Percentiles rank a stretch among this genome's conserved stretches.
phyloP scores from a whole-genome alignment of 148 eudicot genomes.

The Limonium bicolor region DNA sequence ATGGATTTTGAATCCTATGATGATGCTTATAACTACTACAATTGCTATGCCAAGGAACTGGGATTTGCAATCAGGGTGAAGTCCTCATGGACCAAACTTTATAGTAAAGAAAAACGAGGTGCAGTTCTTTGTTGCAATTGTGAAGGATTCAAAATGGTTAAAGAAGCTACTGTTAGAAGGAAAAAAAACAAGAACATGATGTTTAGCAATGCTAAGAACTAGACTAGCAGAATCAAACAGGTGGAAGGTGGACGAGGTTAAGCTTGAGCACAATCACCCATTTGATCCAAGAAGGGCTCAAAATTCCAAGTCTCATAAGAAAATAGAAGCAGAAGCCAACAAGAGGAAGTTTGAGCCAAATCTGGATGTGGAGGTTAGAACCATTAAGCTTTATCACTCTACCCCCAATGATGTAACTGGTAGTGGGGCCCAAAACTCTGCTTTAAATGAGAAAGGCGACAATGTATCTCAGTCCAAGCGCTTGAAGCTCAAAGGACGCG shows the following conservation, averaged over 20 bases:
- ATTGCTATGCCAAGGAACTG: conserved; percentile 58
- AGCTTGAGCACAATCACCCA: conserved; percentile 74
- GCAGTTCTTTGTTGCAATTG: conserved; percentile 90
- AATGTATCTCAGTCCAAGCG: conserved; percentile 17
- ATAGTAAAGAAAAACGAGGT: conserved; percentile 74
- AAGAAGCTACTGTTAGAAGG: conserved; percentile 48
- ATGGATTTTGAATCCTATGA: conserved; percentile 90
- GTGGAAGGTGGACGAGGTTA: conserved; percentile 83
- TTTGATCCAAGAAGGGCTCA: conserved; percentile 68
- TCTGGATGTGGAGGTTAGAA: conserved; percentile 52
- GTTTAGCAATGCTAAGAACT: conserved; percentile 76
- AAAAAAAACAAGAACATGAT: conserved; percentile 84
- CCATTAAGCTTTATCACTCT: conserved; percentile 60
- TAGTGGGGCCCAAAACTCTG: conserved; percentile 20
- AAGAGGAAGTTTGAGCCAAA: conserved; percentile 43
- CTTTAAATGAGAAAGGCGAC: conserved; percentile 18
- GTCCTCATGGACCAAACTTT: conserved; percentile 77
- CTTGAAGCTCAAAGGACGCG: conserved; percentile 41
- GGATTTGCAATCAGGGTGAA: conserved; percentile 79
- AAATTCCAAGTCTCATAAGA: conserved; percentile 65
- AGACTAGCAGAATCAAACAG: conserved; percentile 49
- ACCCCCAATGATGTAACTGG: conserved; percentile 25
- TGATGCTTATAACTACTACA: conserved; percentile 75
- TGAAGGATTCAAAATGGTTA: conserved; percentile 71
- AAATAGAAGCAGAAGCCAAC: conserved; percentile 37